Conservation (phyloP, 768 basidiomycete species). For the Suillus subaureus region DNA sequence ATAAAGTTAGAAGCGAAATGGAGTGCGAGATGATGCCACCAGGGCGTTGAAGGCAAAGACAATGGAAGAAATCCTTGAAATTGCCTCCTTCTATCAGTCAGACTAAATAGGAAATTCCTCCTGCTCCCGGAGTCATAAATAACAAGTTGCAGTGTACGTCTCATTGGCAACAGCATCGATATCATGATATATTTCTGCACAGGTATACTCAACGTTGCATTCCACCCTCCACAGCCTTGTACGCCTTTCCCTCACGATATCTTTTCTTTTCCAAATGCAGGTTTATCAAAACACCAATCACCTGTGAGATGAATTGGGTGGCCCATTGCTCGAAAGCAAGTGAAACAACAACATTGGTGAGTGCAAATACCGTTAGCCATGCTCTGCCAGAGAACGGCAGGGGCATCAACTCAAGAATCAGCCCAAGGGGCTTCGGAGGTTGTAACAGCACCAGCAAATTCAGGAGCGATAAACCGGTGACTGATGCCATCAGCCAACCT, state of each 20-base stretch:
- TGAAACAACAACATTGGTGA: constrained; percentile 71
- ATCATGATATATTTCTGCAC: constrained; percentile 4
- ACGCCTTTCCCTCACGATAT: constrained; percentile 68
- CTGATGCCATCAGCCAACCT: constrained; percentile 84
- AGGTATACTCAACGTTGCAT: constrained; percentile 40
- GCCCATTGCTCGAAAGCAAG: constrained; percentile 80
- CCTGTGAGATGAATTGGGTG: constrained; percentile 53
- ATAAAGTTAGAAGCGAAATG: constrained; percentile 17
- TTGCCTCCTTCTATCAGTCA: neutral
- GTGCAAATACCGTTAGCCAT: constrained; percentile 66
- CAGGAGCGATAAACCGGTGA: constrained; percentile 68
- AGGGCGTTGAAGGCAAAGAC: constrained; percentile 26
- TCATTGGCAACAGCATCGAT: constrained; percentile 1
- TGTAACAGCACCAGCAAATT: constrained; percentile 76
- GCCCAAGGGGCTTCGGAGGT: constrained; percentile 60
- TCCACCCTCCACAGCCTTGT: constrained; percentile 83
- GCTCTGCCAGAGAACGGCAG: constrained; percentile 70
- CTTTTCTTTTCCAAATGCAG: constrained; percentile 48
- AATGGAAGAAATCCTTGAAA: neutral
- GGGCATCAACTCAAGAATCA: constrained; percentile 75
- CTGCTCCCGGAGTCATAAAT: neutral
- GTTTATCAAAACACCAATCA: constrained; percentile 49
- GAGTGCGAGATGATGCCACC: constrained; percentile 32
- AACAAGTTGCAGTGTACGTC: neutral
- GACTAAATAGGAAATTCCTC: neutral